These are phyloP conservation scores for Gyrodon lividus DNA, from an alignment of 768 basidiomycete genomes.

Conservation along the genomic window DNA sequence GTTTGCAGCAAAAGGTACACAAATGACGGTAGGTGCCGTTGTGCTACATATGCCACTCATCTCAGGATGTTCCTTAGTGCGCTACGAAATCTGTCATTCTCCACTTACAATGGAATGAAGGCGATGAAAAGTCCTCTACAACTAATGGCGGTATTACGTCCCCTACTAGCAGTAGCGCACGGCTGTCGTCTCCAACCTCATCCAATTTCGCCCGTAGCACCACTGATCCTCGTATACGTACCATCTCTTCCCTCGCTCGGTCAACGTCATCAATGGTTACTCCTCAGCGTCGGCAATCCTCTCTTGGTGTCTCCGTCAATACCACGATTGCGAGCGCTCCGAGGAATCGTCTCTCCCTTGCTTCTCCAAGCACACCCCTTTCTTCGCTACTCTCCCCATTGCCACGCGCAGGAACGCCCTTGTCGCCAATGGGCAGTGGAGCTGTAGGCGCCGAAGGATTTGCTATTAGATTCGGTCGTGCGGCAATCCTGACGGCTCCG, in stretches of 20 bases:
- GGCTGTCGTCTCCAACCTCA: constrained; percentile 29
- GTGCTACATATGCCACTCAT: background rate
- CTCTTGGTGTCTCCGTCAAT: constrained; percentile 35
- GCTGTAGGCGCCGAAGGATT: constrained; percentile 35
- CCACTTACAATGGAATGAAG: constrained; percentile 85
- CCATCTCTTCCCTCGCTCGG: constrained; percentile 51
- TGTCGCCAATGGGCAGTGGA: constrained; percentile 24
- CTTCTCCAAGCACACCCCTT: constrained; percentile 40
- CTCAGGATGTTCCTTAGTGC: constrained; percentile 48
- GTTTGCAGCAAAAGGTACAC: constrained; percentile 88
- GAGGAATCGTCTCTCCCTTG: constrained; percentile 46
- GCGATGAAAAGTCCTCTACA: constrained; percentile 32
- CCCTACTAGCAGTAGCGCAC: constrained; percentile 21
- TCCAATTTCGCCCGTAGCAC: constrained; percentile 18
- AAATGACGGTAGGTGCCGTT: constrained; percentile 71
- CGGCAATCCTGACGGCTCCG: constrained; percentile 78
- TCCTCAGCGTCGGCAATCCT: constrained; percentile 38
- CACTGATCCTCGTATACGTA: constrained; percentile 40
- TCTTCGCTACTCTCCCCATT: constrained; percentile 31
- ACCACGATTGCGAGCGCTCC: constrained; percentile 30
- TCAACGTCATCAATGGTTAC: constrained; percentile 48
- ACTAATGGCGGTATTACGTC: constrained; percentile 20
- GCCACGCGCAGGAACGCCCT: constrained; percentile 34
- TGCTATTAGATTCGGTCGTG: constrained; percentile 58
- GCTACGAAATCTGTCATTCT: constrained; percentile 86